Conservation (phyloP, 2,329 filamentous ascomycete genomes). For the Sarocladiaceae sp. region DNA sequence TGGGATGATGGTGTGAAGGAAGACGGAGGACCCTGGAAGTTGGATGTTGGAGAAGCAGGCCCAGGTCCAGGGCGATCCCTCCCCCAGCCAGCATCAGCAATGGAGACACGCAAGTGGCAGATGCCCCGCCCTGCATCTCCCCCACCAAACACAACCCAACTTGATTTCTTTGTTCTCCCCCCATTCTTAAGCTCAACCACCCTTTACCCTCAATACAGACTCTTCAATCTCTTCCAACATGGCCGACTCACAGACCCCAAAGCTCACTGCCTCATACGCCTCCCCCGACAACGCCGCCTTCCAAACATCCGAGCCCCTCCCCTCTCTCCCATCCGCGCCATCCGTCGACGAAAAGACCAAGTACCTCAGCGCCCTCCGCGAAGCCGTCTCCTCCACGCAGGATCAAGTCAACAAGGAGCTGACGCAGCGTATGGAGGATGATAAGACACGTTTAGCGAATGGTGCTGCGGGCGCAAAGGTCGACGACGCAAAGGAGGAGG, state of each 20-base stretch:
- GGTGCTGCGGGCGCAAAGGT: slow-evolving; percentile 21
- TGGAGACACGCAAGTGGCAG: too few species aligned
- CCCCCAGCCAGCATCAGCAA: slow-evolving; percentile 2
- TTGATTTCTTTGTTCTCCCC: background rate
- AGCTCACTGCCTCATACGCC: slow-evolving; percentile 46
- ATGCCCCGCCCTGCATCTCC: background rate
- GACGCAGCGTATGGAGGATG: slow-evolving; percentile 67
- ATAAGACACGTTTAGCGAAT: slow-evolving; percentile 46
- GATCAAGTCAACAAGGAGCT: slow-evolving; percentile 63
- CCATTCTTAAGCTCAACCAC: background rate
- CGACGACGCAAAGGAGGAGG: slow-evolving; percentile 57
- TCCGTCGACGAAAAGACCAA: slow-evolving; percentile 44
- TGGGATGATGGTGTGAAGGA: background rate
- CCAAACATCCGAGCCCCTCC: slow-evolving; percentile 30
- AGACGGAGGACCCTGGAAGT: background rate
- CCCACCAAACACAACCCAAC: background rate
- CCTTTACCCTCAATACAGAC: background rate
- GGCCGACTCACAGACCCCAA: slow-evolving; percentile 3
- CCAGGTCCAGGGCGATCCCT: background rate
- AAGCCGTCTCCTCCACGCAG: slow-evolving; percentile 54
- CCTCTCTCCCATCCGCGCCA: slow-evolving; percentile 25
- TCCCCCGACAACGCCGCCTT: slow-evolving; percentile 45
- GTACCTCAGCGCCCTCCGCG: slow-evolving; percentile 55
- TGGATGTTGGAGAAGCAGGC: background rate
- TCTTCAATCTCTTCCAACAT: slow-evolving; percentile 13